Percentiles rank a stretch among this genome's conserved stretches.
phyloP scores from a whole-genome alignment of 805 yeast genomes.

The Teunomyces panamensis region DNA sequence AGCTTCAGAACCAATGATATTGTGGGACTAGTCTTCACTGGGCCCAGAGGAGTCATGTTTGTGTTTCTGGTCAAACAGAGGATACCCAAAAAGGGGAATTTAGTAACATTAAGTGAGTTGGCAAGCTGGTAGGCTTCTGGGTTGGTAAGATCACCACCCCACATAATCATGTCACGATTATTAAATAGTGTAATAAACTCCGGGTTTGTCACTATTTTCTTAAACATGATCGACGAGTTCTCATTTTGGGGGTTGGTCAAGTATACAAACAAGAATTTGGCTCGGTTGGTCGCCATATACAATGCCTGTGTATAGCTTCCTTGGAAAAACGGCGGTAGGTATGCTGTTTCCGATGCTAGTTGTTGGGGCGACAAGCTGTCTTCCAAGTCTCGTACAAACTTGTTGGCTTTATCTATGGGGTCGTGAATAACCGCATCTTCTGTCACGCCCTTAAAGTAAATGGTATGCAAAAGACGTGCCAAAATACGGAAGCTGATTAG shows the following conservation, averaged over 20 bases:
- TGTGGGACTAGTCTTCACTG: conserved; percentile 50
- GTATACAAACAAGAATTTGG: conserved; percentile 70
- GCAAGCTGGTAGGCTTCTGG: conserved; percentile 85
- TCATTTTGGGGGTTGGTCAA: conserved; percentile 73
- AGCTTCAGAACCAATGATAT: conserved; percentile 59
- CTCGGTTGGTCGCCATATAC: conserved; percentile 63
- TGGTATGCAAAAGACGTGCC: conserved; percentile 19
- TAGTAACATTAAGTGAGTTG: conserved; percentile 64
- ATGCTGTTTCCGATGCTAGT: conserved; percentile 3
- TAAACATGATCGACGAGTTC: conserved; percentile 50
- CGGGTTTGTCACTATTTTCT: conserved; percentile 51
- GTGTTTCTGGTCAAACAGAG: conserved; percentile 63
- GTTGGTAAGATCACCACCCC: conserved; percentile 87
- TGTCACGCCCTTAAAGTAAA: conserved; percentile 23
- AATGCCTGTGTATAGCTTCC: conserved; percentile 83
- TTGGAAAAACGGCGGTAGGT: conserved; percentile 50
- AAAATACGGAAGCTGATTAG: conserved; percentile 21
- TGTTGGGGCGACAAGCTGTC: conserved; percentile 35
- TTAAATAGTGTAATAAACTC: conserved; percentile 41
- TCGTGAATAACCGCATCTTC: conserved; percentile 24
- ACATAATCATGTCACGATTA: conserved; percentile 55
- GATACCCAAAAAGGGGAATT: conserved; percentile 80
- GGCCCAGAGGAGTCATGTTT: conserved; percentile 54
- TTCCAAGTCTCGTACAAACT: conserved; percentile 51
- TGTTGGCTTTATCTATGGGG: conserved; percentile 52